Evolutionary conservation across 148 eudicot species (phyloP), one percentile per base, ranked within the genome.

Genomic region (Rhododendron vialii): DNA sequence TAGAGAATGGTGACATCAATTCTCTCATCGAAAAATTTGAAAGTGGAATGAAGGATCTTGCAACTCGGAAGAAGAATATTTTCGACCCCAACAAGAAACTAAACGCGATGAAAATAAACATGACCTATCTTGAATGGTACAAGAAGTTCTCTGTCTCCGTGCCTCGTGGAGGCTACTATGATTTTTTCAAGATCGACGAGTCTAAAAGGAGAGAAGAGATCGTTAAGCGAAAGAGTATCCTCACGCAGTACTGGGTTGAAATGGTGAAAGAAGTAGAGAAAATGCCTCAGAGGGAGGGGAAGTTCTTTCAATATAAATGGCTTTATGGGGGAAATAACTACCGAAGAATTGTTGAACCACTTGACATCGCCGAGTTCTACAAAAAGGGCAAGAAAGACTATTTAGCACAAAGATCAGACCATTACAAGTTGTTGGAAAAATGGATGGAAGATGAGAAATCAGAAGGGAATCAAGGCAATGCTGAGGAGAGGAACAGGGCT

Each of bases 361-460:
- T 90, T 28, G 89, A 90, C 77, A 88, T 90, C 26, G 92, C 89
- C 0, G 89, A 90, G n/a, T 88, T 86, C 79, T 90, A 90, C 63
- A 79, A 12, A 59, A 83, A 88, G 74, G 89, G 89, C 4, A 61
- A 84, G 2, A 84, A 15, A 22, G 81, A 85, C 69, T 90, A 90
- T 84, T 2, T 71, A 33, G 57, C 61, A 57, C 71, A 24, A 83
- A 88, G 92, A 86, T 63, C 86, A 1, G 86, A 87, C n/a, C 90
- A 90, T 63, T 90, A 90, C 63, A 74, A 22, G 14, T 4, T 80
- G 36, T 82, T 90, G 85, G 90, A 90, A 84, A 50, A 83, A 82
- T 88, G 90, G 90, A 41, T 79, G 55, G 83, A 85, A 2, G 88
- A 87, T 3, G 87, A 83, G 0, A 84, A 50, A 13, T 24, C 10